Percentiles rank a stretch among this genome's conserved stretches.
phyloP scores from a whole-genome alignment of 768 basidiomycete genomes.

The Boletellus ananas region DNA sequence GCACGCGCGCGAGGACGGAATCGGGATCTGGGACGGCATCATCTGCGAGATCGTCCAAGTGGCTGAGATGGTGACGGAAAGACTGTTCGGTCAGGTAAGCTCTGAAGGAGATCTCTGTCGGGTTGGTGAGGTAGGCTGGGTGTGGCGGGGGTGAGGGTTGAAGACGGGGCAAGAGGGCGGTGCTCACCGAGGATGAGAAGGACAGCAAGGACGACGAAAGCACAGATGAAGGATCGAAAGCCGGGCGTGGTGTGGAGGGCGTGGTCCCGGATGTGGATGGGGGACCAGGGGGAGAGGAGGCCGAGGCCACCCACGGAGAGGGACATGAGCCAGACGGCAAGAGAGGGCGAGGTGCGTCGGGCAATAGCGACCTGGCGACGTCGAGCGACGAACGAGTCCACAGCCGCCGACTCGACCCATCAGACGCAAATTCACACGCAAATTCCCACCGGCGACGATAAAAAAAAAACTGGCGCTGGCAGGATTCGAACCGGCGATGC shows the following conservation, averaged over 20 bases:
- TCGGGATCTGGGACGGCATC: slow-evolving; percentile 41
- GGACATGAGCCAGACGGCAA: slow-evolving; percentile 51
- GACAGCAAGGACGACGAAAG: slow-evolving; percentile 64
- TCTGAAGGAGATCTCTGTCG: slow-evolving; percentile 89
- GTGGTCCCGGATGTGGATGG: slow-evolving; percentile 48
- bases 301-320: slow-evolving; percentile 61
- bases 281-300: slow-evolving; percentile 55
- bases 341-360: slow-evolving; percentile 29
- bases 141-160: slow-evolving; percentile 3
- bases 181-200: slow-evolving; percentile 68
- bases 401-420: no score
- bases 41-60: slow-evolving; percentile 65
- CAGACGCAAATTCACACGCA: no score
- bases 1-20: slow-evolving; percentile 25
- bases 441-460: background rate
- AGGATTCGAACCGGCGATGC: slow-evolving; percentile 40
- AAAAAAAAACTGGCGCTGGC: slow-evolving; percentile 26
- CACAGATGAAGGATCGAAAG: slow-evolving; percentile 66
- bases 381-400: slow-evolving; percentile 21
- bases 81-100: slow-evolving; percentile 96
- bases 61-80: slow-evolving; percentile 89
- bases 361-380: slow-evolving; percentile 36
- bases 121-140: slow-evolving; percentile 92
- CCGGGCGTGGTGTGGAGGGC: slow-evolving; percentile 55
- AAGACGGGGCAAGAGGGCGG: background rate